Evolutionary conservation across 805 yeast species (phyloP), one percentile per base, ranked within the genome.

Genomic region (Saccharomycopsis guyanensis): DNA sequence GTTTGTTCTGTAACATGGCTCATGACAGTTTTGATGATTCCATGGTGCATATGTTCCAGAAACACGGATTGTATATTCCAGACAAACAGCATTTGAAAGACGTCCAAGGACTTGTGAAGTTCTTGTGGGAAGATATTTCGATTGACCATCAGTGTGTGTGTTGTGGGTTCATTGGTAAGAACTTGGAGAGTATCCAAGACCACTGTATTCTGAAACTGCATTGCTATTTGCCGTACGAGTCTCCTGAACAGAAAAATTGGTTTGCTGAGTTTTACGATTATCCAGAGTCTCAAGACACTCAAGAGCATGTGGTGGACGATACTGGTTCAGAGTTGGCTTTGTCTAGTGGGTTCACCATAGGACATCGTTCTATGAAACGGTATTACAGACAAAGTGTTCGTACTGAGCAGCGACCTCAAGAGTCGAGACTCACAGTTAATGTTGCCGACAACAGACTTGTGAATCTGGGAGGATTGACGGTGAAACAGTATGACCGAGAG

Each of bases 141-240:
- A 71, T 80, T 38, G 96, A 96, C 34, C 81, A 86, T 55, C 75
- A 82, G 53, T 93, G 98, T 61, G 38, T 51, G 18, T 75, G 78
- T 45, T 93, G 99, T 62, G 70, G 71, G 27, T 93, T 80, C 60
- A 83, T 85, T 62, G 97, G 97, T n/a, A 75, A 76, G 51, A 77
- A 79, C 45, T 59, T 91, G 25, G 94, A 86, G 57, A 84, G 95
- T 50, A 88, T 86, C 8, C 80, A 96, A 55, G 93, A 86, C 37
- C 99, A 93, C 63, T 82, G 87, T 84, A 56, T 71, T 3, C 73
- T 83, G 6, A 93, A 93, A 63, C 78, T 87, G 48, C 99, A 93
- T 63, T 83, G 91, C 67, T 76, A 78, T 58, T 73, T 93, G 50
- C 97, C 97, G 0, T 93, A 84, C 63, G 97, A 93, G 57, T 64